Percentiles rank a stretch among this genome's conserved stretches.
Evolutionary conservation across 192 early-diverging fungal species (phyloP).

Genomic region (Entomortierella beljakovae): DNA sequence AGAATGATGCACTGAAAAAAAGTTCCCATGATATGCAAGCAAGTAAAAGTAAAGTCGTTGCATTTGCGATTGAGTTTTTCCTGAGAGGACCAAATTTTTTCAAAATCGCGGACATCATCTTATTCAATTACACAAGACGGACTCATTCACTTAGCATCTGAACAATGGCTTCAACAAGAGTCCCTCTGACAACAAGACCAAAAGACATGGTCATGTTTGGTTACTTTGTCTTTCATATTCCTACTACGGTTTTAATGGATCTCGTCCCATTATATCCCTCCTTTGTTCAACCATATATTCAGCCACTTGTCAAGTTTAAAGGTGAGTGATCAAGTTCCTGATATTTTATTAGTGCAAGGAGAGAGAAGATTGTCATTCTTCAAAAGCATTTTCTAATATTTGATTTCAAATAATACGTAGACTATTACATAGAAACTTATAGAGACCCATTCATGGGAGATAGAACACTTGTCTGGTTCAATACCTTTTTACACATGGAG

Average conservation of each 20-base stretch:
- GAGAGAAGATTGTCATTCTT: not conserved
- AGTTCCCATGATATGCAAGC: too few relatives aligned
- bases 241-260: slow-evolving; percentile 72
- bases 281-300: slow-evolving; percentile 45
- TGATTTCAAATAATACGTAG: not conserved
- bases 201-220: slow-evolving; percentile 72
- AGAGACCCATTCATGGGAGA: slow-evolving; percentile 75
- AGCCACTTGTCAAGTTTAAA: slow-evolving; percentile 30
- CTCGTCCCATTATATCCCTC: slow-evolving; percentile 63
- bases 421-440: slow-evolving; percentile 60
- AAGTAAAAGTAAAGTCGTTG: too few relatives aligned
- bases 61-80: too few relatives aligned
- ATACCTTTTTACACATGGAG: slow-evolving; percentile 71
- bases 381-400: not conserved
- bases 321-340: slow-evolving; percentile 4
- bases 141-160: not conserved
- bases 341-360: not conserved
- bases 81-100: too few relatives aligned
- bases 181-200: slow-evolving; percentile 48
- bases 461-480: slow-evolving; percentile 68
- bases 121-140: slow-evolving; percentile 5
- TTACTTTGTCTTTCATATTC: slow-evolving; percentile 82
- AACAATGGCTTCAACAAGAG: slow-evolving; percentile 18
- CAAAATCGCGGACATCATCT: too few relatives aligned
- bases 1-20: too few relatives aligned